Evolutionary conservation across 768 basidiomycete species (phyloP), one percentile per base, ranked within the genome.

Genomic region (Cubamyces lactineus): DNA sequence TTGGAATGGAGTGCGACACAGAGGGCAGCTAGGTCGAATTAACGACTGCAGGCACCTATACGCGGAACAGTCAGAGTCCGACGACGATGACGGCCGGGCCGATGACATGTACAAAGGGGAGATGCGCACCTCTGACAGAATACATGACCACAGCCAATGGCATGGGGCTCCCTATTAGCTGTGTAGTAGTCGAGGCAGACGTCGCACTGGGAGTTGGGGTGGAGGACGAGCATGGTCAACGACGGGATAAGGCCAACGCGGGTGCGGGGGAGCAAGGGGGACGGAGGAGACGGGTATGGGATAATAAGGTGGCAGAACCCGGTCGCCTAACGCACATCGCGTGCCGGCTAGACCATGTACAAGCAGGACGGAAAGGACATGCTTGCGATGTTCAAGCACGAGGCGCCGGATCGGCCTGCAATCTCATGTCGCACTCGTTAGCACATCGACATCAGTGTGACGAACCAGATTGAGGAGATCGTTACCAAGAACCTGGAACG

Each of bases 141-240:
- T 58, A 86, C 82, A 71, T 91, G 89, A 17, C 90, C 90, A 63
- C 90, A 92, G 50, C 79, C 62, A 67, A 91, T 87, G 51, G 84
- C 81, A 69, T 86, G 84, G 53, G 89, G 88, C 8, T 81, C 78
- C 70, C 83, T 86, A 48, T 66, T 66, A 52, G 82, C 82, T 55
- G 72, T 72, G 71, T 87, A 91, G 34, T 75, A 73, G 66, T 91
- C 89, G 66, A 87, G 79, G 75, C 90, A 92, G 69, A 91, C 82
- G 75, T 91, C 89, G 80, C 89, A 92, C 51, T 79, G 77, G 68
- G 89, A 90, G 68, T 81, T 81, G 62, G 83, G 70, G 68, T 83
- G 82, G 72, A 89, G 72, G 72, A 81, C 83, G 68, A 91, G 82
- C 91, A 91, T 91, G 75, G 74, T 75, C 73, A 73, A 67, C 71